Base-by-base conservation (phyloP, 2,329 filamentous ascomycete species). In the Metarhizium humberi region DNA sequence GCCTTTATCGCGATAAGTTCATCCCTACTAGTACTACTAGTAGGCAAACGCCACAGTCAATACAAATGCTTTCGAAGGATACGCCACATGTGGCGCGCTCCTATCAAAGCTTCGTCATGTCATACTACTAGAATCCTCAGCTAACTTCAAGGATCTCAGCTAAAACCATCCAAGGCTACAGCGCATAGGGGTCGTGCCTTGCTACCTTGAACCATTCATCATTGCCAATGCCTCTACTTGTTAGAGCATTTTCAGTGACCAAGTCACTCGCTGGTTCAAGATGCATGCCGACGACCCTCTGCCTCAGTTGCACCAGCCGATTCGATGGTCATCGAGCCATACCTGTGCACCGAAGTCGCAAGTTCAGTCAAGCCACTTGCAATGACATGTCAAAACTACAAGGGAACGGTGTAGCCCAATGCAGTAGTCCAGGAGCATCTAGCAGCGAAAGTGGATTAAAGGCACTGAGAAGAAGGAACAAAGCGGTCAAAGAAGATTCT, bases 401-500 rank as follows among this genome's bases (percentile, higher is more conserved):
- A 32, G 52, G 40, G 16, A 18, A 20, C 3, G 45, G n/a, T 30
- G 25, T 38, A 16, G 32, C 30, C 8, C 47, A 53, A 6, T 36
- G 40, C 8, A 51, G 30, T 46, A 25, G 47, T 45, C 4, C 18
- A 8, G 18, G 30, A 18, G 2, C 30, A 20, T 8, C 18, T 14
- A 4, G 25, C 2, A 25, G 38, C 18, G 38, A 38, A 29, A 59
- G 55, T 5, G 60, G 62, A 2, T 52, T 64, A 2, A 60, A 58
- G 29, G 58, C 50, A 1, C 42, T 64, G 45, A 51, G 59, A 25
- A 57, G 36, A 14, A 62, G 53, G 25, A 60, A 51, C 38, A 59
- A 55, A 38, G 57, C 63, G n/a, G 54, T 66, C 7, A 65, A 64
- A 54, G 62, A 65, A 34, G 56, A 58, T 13, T 53, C 49, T 6